Percentiles rank a stretch among this genome's conserved stretches.
Conservation (phyloP, 129 eudicot genomes). For the Apium graveolens region DNA sequence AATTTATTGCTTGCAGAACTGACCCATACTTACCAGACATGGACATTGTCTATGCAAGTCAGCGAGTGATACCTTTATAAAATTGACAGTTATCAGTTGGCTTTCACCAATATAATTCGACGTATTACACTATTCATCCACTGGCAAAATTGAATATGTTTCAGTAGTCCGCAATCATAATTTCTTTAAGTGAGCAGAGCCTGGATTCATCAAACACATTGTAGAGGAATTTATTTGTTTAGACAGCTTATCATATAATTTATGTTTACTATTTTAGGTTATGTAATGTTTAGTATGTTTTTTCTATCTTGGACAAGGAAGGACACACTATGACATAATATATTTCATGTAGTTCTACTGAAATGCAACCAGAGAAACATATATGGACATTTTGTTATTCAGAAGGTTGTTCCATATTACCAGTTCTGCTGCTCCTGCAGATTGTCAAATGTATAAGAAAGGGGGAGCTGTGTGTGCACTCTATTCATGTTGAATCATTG, state of each 20-base stretch:
- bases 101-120: background rate
- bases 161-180: background rate
- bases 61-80: constrained; percentile 76
- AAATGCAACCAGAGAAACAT: background rate
- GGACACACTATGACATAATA: background rate
- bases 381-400: too few species aligned
- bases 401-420: background rate
- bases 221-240: background rate
- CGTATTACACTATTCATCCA: constrained; percentile 15
- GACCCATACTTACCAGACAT: constrained; percentile 54
- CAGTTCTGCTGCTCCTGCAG: constrained; percentile 27
- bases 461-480: constrained; percentile 38
- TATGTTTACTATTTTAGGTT: background rate
- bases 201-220: constrained; percentile 43
- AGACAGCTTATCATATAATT: background rate
- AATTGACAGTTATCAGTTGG: constrained; percentile 43
- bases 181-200: constrained; percentile 33
- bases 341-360: background rate
- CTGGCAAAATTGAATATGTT: constrained; percentile 56
- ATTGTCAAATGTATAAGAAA: constrained; percentile 41
- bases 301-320: background rate
- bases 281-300: background rate
- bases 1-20: constrained; percentile 37
- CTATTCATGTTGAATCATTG: constrained; percentile 74
- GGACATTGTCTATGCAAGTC: constrained; percentile 83